These are phyloP conservation scores for Cucumis cinereus DNA, from an alignment of 306 rosid species.

Conservation along the genomic window DNA sequence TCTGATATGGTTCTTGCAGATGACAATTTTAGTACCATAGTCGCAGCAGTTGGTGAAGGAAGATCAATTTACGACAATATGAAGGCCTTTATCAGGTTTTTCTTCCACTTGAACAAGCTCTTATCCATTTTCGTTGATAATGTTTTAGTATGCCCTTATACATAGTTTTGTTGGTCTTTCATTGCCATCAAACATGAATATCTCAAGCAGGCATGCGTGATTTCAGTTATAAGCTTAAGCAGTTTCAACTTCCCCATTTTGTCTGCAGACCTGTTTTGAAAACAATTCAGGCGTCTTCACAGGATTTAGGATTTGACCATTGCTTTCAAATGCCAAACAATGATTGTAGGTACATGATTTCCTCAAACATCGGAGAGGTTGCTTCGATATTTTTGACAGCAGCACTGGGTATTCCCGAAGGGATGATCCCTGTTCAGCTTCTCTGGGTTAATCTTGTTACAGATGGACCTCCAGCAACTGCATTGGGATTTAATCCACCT, in stretches of 20 bases:
- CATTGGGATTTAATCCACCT: slow-evolving; percentile 92
- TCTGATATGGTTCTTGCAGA: slow-evolving; percentile 97
- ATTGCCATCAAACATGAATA: neutral
- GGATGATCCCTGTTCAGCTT: slow-evolving; percentile 94
- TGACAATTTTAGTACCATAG: slow-evolving; percentile 86
- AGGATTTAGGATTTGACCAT: neutral
- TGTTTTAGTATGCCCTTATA: neutral
- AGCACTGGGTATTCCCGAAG: slow-evolving; percentile 93
- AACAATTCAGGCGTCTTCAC: neutral
- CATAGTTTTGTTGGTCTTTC: neutral
- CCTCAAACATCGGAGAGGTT: slow-evolving; percentile 84
- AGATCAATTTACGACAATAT: slow-evolving; percentile 87
- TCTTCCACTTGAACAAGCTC: neutral
- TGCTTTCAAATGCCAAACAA: neutral
- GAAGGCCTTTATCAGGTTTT: slow-evolving; percentile 93
- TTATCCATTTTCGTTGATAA: neutral
- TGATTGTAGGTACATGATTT: slow-evolving; percentile 62
- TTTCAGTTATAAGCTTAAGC: neutral
- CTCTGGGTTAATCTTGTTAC: slow-evolving; percentile 98
- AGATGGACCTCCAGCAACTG: slow-evolving; percentile 98
- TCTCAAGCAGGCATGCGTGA: neutral
- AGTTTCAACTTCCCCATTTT: neutral
- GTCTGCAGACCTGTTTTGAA: neutral
- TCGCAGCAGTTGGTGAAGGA: slow-evolving; percentile 94
- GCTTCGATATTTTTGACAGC: slow-evolving; percentile 81